These are phyloP conservation scores for Blastobotrys serpentis DNA, from an alignment of 1,139 yeast species.

Conservation along the genomic window DNA sequence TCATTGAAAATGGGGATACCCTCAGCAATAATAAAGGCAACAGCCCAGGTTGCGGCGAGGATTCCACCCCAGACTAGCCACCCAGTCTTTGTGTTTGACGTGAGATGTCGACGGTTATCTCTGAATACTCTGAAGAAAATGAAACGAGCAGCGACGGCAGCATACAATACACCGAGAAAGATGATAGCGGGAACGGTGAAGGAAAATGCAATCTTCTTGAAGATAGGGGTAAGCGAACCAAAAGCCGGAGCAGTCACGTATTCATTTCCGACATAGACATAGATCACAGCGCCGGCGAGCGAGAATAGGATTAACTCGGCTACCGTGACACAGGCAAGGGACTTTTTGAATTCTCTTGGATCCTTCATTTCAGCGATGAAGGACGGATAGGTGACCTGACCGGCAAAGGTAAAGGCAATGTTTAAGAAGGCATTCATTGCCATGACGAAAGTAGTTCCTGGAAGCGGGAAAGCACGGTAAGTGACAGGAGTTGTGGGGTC, in stretches of 20 bases:
- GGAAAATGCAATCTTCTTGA: conserved; percentile 56
- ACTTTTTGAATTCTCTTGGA: conserved; percentile 59
- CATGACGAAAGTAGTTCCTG: conserved; percentile 53
- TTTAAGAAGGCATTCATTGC: conserved; percentile 59
- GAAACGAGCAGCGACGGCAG: conserved; percentile 55
- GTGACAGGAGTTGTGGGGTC: conserved; percentile 43
- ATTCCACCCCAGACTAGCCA: conserved; percentile 54
- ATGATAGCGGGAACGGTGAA: conserved; percentile 60
- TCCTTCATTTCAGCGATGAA: conserved; percentile 60
- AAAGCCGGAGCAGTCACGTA: conserved; percentile 61
- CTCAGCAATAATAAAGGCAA: conserved; percentile 58
- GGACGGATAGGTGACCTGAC: conserved; percentile 62
- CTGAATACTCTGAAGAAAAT: conserved; percentile 48
- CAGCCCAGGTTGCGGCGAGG: conserved; percentile 48
- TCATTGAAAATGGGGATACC: conserved; percentile 64
- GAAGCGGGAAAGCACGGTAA: conserved; percentile 50
- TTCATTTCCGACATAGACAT: conserved; percentile 56
- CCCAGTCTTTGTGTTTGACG: conserved; percentile 50
- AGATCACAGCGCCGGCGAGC: conserved; percentile 55
- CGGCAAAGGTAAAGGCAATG: conserved; percentile 62
- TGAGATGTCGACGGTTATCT: conserved; percentile 43
- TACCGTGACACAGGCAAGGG: conserved; percentile 51
- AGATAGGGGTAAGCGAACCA: conserved; percentile 49
- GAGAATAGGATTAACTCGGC: conserved; percentile 52
- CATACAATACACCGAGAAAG: conserved; percentile 56